Conservation (phyloP, 2,329 filamentous ascomycete genomes). For the Alternaria novae-zelandiae region DNA sequence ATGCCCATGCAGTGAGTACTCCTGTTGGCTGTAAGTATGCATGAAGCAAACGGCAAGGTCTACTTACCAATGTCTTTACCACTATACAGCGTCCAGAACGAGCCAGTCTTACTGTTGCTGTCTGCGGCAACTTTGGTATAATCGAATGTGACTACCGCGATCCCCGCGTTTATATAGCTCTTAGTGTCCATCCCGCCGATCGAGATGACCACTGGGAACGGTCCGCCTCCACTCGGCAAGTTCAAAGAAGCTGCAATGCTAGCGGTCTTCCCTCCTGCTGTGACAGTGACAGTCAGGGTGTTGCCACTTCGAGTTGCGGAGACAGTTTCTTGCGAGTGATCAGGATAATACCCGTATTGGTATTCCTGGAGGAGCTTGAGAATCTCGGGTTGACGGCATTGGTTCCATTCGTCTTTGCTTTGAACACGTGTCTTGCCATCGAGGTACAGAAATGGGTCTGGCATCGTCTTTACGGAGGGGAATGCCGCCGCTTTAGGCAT, state of each 20-base stretch:
- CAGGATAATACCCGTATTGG: constrained; percentile 60
- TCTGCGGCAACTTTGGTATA: constrained; percentile 58
- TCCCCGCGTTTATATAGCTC: constrained; percentile 56
- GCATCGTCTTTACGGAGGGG: constrained; percentile 41
- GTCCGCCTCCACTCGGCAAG: constrained; percentile 52
- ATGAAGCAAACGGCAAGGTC: not conserved
- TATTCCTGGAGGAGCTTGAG: constrained; percentile 59
- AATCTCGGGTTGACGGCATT: constrained; percentile 59
- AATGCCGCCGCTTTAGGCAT: constrained; percentile 34
- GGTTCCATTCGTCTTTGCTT: constrained; percentile 57
- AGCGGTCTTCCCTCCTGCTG: constrained; percentile 53
- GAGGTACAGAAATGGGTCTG: constrained; percentile 56
- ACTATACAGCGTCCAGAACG: constrained; percentile 59
- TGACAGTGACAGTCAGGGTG: constrained; percentile 53
- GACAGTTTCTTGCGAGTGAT: constrained; percentile 56
- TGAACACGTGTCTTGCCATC: constrained; percentile 53
- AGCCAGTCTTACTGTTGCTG: constrained; percentile 58
- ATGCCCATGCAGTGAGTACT: constrained; percentile 47
- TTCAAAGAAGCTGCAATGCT: constrained; percentile 54
- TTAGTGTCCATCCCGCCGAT: constrained; percentile 59
- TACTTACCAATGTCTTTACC: constrained; percentile 56
- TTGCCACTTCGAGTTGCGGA: constrained; percentile 56
- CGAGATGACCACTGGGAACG: constrained; percentile 55
- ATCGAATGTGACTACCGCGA: constrained; percentile 59
- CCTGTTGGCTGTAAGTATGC: constrained; percentile 22